Base-by-base conservation (phyloP, 1,284 basidiomycete species). In the Moesziomyces parantarcticus region DNA sequence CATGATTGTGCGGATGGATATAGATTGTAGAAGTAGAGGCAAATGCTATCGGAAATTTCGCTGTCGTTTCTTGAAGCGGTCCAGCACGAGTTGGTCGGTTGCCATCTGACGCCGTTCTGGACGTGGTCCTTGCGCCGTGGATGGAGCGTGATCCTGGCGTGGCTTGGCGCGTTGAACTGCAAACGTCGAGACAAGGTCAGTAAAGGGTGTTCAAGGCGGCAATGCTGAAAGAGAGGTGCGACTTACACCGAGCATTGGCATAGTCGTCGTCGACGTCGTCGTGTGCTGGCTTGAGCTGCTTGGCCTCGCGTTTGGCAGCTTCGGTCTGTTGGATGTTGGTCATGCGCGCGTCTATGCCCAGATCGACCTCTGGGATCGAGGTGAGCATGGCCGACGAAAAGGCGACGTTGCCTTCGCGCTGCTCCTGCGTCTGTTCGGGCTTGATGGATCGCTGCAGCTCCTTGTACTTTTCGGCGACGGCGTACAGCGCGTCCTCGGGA, bases 281-380 rank as follows among this genome's bases (percentile, higher is more conserved):
- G 4, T 13, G 29, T 1, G 29, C 29, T 9, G 29, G 29, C 11
- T 32, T 32, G 10, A 13, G 88, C 66, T 97, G 92, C 3, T 90
- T 89, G 34, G 95, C 90, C 18, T 88, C 86, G 1, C 93, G 88
- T 85, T 97, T 97, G 0, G 94, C 96, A 75, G 92, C 94, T 83
- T 98, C 96, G 0, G 96, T 99, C 59, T 95, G 92, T 82, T 97
- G 93, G 48, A 99, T 98, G 82, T 97, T 98, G 84, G 91, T 91
- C 61, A 99, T 85, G 21, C 95, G 90, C 16, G 91, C 88, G 71
- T 98, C 94, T 90, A 98, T 97, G 57, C 96, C 96, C 6, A 99
- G 87, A 84, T 99, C 96, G 5, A 98, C 92, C 82, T 98, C 96
- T 0, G 95, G 95, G 74, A 99, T 85, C 32, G 92, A 93, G 14